Evolutionary conservation across 108 stramenopile species (phyloP).

Genomic region (Cyclostephanos invisitatus): DNA sequence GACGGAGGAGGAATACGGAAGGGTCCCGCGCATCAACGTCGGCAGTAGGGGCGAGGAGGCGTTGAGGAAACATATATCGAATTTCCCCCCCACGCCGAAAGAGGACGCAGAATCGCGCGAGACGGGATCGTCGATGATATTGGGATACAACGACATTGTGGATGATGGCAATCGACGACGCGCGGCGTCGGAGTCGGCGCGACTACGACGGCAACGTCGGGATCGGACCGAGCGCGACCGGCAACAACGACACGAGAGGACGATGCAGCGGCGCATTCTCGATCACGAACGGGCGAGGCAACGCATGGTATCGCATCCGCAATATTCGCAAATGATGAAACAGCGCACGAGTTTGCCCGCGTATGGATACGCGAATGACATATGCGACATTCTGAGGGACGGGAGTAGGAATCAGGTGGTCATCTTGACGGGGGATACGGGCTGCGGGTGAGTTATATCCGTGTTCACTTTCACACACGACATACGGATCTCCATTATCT

Average conservation of each 20-base stretch:
- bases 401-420: conserved; percentile 52
- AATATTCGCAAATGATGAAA: conserved; percentile 44
- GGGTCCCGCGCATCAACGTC: conserved; percentile 42
- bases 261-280: conserved; percentile 22
- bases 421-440: conserved; percentile 64
- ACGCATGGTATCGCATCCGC: conserved; percentile 29
- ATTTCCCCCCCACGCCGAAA: conserved; percentile 47
- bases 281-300: conserved; percentile 27
- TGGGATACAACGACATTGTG: conserved; percentile 8
- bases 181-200: background rate
- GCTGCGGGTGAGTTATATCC: conserved; percentile 46
- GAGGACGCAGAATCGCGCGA: conserved; percentile 58
- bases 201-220: background rate
- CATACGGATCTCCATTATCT: background rate
- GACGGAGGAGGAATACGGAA: conserved; percentile 14
- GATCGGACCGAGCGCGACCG: background rate
- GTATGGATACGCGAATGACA: conserved; percentile 53
- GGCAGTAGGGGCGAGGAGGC: conserved; percentile 47
- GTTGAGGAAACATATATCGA: conserved; percentile 44
- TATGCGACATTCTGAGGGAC: conserved; percentile 46
- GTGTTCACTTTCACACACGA: background rate
- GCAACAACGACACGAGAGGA: conserved; percentile 3
- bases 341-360: conserved; percentile 60
- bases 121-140: conserved; percentile 60
- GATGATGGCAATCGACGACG: background rate